Evolutionary conservation across 2,329 filamentous ascomycete genomes (phyloP).

Genomic region (Simplicillium aogashimaense): DNA sequence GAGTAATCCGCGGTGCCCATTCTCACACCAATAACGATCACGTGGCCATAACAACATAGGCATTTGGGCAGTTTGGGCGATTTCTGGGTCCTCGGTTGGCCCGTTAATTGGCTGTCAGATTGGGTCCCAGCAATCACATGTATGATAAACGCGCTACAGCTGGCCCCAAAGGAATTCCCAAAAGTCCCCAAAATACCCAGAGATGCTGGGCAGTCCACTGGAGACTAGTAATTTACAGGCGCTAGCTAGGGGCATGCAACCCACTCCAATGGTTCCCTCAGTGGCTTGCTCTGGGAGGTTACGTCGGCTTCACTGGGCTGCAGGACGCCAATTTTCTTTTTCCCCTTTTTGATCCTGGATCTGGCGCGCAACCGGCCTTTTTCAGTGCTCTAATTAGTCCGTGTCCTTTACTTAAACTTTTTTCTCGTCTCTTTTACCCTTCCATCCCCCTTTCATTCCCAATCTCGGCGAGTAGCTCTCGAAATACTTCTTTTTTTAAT

Average conservation of each 20-base stretch:
- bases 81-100: not conserved
- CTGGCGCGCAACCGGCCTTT: not conserved
- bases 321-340: conserved; percentile 18
- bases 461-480: not conserved
- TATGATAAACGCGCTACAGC: not conserved
- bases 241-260: too few relatives aligned
- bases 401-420: not conserved
- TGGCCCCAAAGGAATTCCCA: not conserved
- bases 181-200: not conserved
- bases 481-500: conserved; percentile 14
- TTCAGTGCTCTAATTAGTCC: not conserved
- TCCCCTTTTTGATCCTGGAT: conserved; percentile 21
- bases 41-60: too few relatives aligned
- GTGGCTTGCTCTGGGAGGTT: too few relatives aligned
- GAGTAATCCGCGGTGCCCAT: too few relatives aligned
- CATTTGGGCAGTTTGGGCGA: not conserved
- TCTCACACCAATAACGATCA: too few relatives aligned
- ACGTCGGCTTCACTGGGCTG: too few relatives aligned
- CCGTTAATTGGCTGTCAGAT: conserved; percentile 12
- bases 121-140: conserved; percentile 21
- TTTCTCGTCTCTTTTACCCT: conserved; percentile 6
- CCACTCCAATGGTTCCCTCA: too few relatives aligned
- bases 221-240: too few relatives aligned
- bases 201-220: too few relatives aligned
- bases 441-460: conserved; percentile 15